Base-by-base conservation (phyloP, 169 alveolate genomes). In the Plasmodium billcollinsi region DNA sequence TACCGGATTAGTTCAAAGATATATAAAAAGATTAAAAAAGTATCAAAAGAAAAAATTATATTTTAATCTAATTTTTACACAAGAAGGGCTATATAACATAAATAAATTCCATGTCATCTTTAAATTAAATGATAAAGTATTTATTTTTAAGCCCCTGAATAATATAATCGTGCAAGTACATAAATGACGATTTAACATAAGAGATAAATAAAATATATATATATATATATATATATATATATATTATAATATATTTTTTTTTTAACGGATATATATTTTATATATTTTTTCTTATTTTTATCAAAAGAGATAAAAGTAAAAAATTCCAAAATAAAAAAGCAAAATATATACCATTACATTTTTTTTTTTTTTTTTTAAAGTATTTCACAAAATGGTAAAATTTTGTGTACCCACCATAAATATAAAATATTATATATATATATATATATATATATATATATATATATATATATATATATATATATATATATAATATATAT, bases 1-100 rank as follows among this genome's bases (percentile, higher is more conserved):
- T 21, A 50, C 67, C 45, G 89, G 89, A 24, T 65, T 78, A 65
- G 47, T 78, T 39, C 89, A 78, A 65, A 14, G 59, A 70, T 54
- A 65, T 78, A 29, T 78, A 52, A 78, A 78, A 78, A 78, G 59
- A 66, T 49, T 78, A 56, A 78, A 78, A 66, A 78, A 78, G 12
- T 59, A 71, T 39, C n/a, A 65, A 52, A 50, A 59, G 50, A 78
- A 58, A 78, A 78, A 78, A 45, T 3, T 78, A 78, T 66, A 65
- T 66, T 78, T 78, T 78, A 78, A 78, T 52, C 43, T 78, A 1
- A 75, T 78, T 20, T 78, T 78, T 45, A 78, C 76, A 7, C 33
- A 71, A 59, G 78, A 78, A 59, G 89, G 89, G 21, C 39, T 78
- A 58, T 78, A 78, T 61, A 78, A 78, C 61, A 78, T 78, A 65